Conservation (phyloP, 345 rosid species). For the Murraya paniculata region DNA sequence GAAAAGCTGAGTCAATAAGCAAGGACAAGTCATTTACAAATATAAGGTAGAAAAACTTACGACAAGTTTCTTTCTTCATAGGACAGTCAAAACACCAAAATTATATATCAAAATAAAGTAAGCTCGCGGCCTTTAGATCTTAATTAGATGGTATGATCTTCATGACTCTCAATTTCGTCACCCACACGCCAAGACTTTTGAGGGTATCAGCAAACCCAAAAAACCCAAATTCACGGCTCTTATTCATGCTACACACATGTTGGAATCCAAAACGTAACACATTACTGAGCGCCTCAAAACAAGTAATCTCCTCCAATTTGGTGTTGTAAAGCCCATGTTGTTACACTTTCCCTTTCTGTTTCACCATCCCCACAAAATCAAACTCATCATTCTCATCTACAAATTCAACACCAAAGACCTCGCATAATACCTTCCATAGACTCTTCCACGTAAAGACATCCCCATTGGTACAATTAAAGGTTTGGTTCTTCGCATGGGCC, state of each 20-base stretch:
- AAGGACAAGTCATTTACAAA: background rate
- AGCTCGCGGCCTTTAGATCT: background rate
- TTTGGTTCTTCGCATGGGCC: slow-evolving; percentile 17
- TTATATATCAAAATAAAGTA: too few relatives aligned
- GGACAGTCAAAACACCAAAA: background rate
- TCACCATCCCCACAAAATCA: slow-evolving; percentile 22
- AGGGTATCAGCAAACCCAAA: slow-evolving; percentile 19
- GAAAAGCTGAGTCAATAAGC: background rate
- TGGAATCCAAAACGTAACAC: slow-evolving; percentile 34
- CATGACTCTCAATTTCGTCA: slow-evolving; percentile 29
- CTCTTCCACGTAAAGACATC: slow-evolving; percentile 36
- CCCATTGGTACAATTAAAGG: slow-evolving; percentile 37
- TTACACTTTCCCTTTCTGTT: slow-evolving; percentile 19
- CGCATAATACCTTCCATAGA: slow-evolving; percentile 28
- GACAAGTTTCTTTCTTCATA: background rate
- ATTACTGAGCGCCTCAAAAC: slow-evolving; percentile 10
- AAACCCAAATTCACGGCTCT: slow-evolving; percentile 43
- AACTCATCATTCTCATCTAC: slow-evolving; percentile 30
- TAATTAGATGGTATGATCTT: slow-evolving; percentile 27
- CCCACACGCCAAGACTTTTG: slow-evolving; percentile 28
- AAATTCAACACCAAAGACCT: slow-evolving; percentile 25
- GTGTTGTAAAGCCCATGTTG: slow-evolving; percentile 27
- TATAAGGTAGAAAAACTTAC: background rate
- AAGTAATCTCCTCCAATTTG: slow-evolving; percentile 29
- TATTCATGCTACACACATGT: slow-evolving; percentile 42